phyloP scores from a whole-genome alignment of 2,329 filamentous ascomycete species.

The Scytalidium lignicola region DNA sequence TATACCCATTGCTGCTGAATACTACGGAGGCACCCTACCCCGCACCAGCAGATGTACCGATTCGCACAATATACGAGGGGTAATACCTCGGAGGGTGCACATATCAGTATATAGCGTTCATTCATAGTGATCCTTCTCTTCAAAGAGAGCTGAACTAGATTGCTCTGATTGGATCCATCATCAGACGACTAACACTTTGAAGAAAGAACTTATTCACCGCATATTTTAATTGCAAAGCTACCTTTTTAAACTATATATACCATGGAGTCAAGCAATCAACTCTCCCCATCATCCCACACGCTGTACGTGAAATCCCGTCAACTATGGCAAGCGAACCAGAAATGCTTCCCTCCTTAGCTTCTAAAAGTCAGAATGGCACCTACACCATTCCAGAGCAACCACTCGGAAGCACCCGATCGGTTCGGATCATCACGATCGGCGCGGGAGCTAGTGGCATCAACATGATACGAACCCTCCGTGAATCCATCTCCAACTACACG shows the following conservation, averaged over 20 bases:
- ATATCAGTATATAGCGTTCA: not conserved
- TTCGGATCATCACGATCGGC: slow-evolving; percentile 36
- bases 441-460: slow-evolving; percentile 43
- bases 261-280: not conserved
- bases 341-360: not conserved
- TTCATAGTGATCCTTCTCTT: not conserved
- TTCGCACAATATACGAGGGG: not conserved
- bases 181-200: not conserved
- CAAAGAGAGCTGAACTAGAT: not conserved
- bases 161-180: not conserved
- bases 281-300: not conserved
- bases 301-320: not conserved
- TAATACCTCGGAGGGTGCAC: not conserved
- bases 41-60: not conserved
- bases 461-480: slow-evolving; percentile 40
- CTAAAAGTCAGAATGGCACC: not conserved
- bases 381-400: slow-evolving; percentile 10
- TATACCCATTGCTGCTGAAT: not conserved
- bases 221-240: not conserved
- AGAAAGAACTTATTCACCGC: not conserved
- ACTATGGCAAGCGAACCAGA: not conserved
- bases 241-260: not conserved
- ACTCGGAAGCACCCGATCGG: slow-evolving; percentile 5
- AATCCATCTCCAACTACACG: slow-evolving; percentile 36
- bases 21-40: not conserved